These are phyloP conservation scores for Fusarium succisae DNA, from an alignment of 2,329 filamentous ascomycete genomes.

Conservation along the genomic window DNA sequence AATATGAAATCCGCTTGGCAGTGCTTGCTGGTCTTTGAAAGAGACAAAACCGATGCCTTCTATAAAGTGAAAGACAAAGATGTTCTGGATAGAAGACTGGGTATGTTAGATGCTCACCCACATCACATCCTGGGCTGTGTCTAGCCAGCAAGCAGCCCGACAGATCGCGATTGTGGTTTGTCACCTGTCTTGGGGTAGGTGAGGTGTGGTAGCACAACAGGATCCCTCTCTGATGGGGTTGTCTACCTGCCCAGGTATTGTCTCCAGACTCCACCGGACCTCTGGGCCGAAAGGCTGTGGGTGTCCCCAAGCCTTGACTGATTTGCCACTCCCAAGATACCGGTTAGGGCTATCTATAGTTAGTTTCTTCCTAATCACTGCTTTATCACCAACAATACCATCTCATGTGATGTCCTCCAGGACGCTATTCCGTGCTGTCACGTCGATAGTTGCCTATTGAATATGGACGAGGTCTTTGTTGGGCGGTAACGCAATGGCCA, in stretches of 20 bases:
- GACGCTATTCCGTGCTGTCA: neutral
- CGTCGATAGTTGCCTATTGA: slow-evolving; percentile 1
- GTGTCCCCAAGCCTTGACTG: neutral
- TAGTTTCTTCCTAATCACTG: slow-evolving; percentile 14
- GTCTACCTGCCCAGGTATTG: neutral
- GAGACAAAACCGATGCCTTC: neutral
- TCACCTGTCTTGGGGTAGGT: neutral
- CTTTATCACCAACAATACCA: neutral
- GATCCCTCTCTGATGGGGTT: neutral
- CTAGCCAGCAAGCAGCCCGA: slow-evolving; percentile 7
- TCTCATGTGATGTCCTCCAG: slow-evolving; percentile 17
- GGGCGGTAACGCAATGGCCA: neutral
- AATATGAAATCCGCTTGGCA: neutral
- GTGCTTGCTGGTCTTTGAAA: neutral
- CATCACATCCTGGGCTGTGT: slow-evolving; percentile 12
- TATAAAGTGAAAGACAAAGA: neutral
- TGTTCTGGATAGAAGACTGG: neutral
- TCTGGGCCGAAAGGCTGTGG: slow-evolving; percentile 17
- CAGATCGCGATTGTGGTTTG: slow-evolving; percentile 30
- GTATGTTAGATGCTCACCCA: neutral
- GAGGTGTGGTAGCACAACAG: slow-evolving; percentile 22
- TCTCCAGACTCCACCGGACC: slow-evolving; percentile 1
- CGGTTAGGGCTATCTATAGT: slow-evolving; percentile 32
- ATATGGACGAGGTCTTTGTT: slow-evolving; percentile 5
- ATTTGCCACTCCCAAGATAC: slow-evolving; percentile 38